Conservation (phyloP, 331 rosid species). For the Cydonia oblonga region DNA sequence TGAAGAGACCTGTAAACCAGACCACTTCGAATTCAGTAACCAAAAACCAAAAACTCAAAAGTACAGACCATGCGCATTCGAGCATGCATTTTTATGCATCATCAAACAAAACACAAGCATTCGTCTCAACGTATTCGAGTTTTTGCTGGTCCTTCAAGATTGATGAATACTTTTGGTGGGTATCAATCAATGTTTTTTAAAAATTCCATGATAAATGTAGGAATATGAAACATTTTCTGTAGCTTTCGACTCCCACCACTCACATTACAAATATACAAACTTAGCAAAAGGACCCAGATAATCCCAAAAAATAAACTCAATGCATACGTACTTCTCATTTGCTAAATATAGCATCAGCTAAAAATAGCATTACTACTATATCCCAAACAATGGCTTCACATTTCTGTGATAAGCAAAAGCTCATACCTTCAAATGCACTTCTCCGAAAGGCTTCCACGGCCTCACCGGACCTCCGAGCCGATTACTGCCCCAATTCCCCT, state of each 20-base stretch:
- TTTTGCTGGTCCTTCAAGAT: not conserved
- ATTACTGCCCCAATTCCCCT: constrained; percentile 61
- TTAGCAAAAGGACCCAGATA: not conserved
- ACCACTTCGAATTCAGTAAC: constrained; percentile 23
- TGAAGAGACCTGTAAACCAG: constrained; percentile 77
- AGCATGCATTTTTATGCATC: not conserved
- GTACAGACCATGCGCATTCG: not conserved
- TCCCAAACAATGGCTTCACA: not conserved
- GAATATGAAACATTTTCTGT: not conserved
- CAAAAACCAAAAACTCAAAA: not conserved
- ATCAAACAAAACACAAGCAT: not conserved
- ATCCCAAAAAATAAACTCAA: not conserved
- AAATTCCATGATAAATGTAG: not conserved
- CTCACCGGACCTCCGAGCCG: constrained; percentile 28
- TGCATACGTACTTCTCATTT: not conserved
- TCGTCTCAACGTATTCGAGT: not conserved
- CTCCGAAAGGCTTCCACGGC: constrained; percentile 90
- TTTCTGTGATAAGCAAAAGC: constrained; percentile 11
- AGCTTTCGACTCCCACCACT: not conserved
- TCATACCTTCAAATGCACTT: constrained; percentile 86
- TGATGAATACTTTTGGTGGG: not conserved
- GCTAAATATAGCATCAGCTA: not conserved
- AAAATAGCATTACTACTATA: not conserved
- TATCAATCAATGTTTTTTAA: not conserved
- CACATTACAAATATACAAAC: not conserved